These are phyloP conservation scores for Diaporthe longicolla DNA, from an alignment of 2,329 filamentous ascomycete genomes.

Conservation along the genomic window DNA sequence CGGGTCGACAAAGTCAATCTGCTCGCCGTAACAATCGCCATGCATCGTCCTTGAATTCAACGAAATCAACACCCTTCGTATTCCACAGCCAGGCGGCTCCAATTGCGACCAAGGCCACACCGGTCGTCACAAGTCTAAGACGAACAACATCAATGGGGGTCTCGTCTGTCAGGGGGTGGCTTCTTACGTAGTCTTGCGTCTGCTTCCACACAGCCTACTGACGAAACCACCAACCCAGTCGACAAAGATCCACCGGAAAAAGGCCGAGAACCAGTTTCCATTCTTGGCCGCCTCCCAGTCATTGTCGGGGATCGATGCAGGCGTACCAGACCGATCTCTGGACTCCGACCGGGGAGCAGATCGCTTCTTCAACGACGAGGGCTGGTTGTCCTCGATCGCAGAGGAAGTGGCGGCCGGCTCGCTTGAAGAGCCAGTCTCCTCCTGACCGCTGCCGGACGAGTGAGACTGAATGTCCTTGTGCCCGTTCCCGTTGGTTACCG, in stretches of 20 bases:
- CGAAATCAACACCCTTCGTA: neutral
- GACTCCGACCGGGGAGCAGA: conserved; percentile 25
- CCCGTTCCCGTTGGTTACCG: conserved; percentile 20
- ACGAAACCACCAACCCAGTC: conserved; percentile 43
- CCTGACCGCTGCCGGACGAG: neutral
- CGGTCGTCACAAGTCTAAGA: conserved; percentile 42
- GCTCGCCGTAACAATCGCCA: neutral
- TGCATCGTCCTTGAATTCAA: conserved; percentile 24
- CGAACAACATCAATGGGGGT: conserved; percentile 41
- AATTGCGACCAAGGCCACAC: conserved; percentile 39
- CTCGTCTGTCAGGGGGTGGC: conserved; percentile 36
- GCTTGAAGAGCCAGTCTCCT: neutral
- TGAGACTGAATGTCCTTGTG: conserved; percentile 12
- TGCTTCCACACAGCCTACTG: conserved; percentile 39
- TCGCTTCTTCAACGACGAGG: conserved; percentile 40
- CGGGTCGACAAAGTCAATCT: neutral
- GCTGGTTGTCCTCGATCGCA: conserved; percentile 34
- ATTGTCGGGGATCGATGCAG: conserved; percentile 35
- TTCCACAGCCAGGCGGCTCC: conserved; percentile 37
- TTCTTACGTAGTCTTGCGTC: conserved; percentile 43
- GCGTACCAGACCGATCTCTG: conserved; percentile 38
- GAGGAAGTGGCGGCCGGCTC: conserved; percentile 37
- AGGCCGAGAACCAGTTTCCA: conserved; percentile 44
- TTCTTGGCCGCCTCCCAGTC: conserved; percentile 41
- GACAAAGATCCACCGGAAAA: conserved; percentile 43